Evolutionary conservation across 2,329 filamentous ascomycete genomes (phyloP), one percentile per base, ranked within the genome.

Genomic region (Apiospora phragmitis): DNA sequence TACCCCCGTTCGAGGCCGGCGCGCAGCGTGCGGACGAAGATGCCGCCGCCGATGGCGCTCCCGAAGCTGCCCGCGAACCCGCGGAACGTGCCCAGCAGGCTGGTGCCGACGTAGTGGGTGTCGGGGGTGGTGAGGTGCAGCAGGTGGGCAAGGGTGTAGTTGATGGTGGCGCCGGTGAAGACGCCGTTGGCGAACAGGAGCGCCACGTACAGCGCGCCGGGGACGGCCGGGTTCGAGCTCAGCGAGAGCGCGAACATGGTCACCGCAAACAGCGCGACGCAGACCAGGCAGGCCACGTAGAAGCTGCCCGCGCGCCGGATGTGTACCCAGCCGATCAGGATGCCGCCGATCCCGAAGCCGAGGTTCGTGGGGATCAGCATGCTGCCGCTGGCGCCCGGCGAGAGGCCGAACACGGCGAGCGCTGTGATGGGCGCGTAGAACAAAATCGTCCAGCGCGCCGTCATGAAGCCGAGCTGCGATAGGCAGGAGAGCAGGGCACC

Each of bases 401-500:
- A 82, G 83, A 92, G 92, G 70, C 89, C 89, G 2, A 91, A 89
- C 1, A 96, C 91, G 4, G 93, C 92, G 70, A 96, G 89, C 43
- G 93, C 92, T 76, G 94, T 95, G 59, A 94, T 89, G 0, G 94
- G 94, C 0, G 91, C 88, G 81, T 94, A 97, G 83, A 94, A 96
- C 9, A 97, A 85, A 1, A 97, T 86, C 8, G 87, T 87, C 94
- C 93, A 97, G 70, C 94, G 91, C 1, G 92, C 87, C 78, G 93
- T 90, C 93, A 97, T 95, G 79, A 94, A 88, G 26, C 92, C 90
- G 0, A 95, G 86, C 67, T 94, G 93, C 1, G 91, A 88, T 29
- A 95, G 77, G 77, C 93, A 95, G 1, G 92, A 92, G 29, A 95
- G 81, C 4, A 95, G 83, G 0, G 93, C 89, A 41, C 91, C 91